Evolutionary conservation across 768 basidiomycete species (phyloP), one percentile per base, ranked within the genome.

Genomic region (Pholiota microspora): DNA sequence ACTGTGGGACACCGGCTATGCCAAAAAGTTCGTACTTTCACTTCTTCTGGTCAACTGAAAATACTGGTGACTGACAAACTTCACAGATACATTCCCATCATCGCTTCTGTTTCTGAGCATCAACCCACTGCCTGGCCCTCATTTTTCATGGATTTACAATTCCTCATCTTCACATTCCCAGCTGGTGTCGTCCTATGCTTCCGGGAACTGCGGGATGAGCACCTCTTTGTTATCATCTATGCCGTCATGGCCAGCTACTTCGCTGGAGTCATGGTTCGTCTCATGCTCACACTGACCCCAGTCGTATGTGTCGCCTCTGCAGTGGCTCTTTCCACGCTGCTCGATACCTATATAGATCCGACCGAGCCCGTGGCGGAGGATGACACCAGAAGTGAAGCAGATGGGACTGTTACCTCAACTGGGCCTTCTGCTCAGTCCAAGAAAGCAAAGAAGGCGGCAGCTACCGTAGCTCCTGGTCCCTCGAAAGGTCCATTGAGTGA

Each of bases 121-220:
- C 97, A 99, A 69, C 97, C 97, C 15, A 98, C 97, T 4, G 97
- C 97, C 32, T 99, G 97, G 97, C 96, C 97, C 8, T 89, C 97
- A 2, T 98, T 98, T 82, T 98, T 96, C 78, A 98, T 98, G 89
- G 97, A 99, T 69, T 86, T 99, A 52, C 91, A 97, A 64, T 89
- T 98, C 81, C 86, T 99, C 67, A 89, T 98, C 59, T 98, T 94
- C 83, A 74, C 94, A 48, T 99, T 99, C 85, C 97, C 97, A 2
- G 96, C 94, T 15, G 97, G 97, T 60, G 93, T 98, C 32, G 77
- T 91, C 65, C 74, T 97, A 45, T 97, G 94, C 73, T 98, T 98
- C 92, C 85, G 84, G 56, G 82, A 95, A 64, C 80, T 99, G 18
- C 85, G 93, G 25, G 97, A 99, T 68, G 97, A 98, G 67, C 97